A percentile compares a stretch with the other conserved stretches of the same genome.
phyloP scores from a whole-genome alignment of 768 basidiomycete genomes.

The Tulasnella sp. region DNA sequence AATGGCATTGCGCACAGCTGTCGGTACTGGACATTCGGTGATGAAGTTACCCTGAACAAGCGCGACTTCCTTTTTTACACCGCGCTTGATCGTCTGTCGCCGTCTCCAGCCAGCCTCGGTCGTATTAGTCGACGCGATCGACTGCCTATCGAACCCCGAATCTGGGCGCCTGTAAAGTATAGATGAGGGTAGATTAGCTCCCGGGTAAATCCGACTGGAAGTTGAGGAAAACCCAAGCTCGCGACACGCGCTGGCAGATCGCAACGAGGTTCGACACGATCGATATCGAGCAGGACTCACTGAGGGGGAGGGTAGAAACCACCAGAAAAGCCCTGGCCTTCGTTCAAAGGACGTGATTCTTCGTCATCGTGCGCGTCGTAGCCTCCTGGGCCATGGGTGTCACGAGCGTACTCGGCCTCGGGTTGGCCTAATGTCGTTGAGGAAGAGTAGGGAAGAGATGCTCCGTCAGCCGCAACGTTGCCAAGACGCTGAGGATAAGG shows the following conservation, averaged over 20 bases:
- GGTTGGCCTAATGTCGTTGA: slow-evolving; percentile 26
- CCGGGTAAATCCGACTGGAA: slow-evolving; percentile 24
- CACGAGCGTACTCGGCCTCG: slow-evolving; percentile 1
- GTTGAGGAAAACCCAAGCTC: slow-evolving; percentile 21
- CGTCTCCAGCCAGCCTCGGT: slow-evolving; percentile 41
- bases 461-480: slow-evolving; percentile 3
- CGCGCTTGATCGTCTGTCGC: slow-evolving; percentile 62
- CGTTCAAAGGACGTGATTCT: slow-evolving; percentile 77
- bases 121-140: slow-evolving; percentile 45
- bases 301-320: slow-evolving; percentile 67
- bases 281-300: slow-evolving; percentile 50
- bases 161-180: slow-evolving; percentile 48
- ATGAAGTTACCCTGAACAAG: slow-evolving; percentile 93
- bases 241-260: slow-evolving; percentile 13
- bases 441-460: slow-evolving; percentile 4
- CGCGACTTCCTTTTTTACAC: slow-evolving; percentile 92
- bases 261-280: slow-evolving; percentile 11
- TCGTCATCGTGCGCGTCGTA: slow-evolving; percentile 55
- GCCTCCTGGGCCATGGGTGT: neutral
- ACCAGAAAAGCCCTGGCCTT: slow-evolving; percentile 56
- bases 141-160: slow-evolving; percentile 62
- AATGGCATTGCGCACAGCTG: slow-evolving; percentile 78
- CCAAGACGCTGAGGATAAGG: neutral
- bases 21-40: slow-evolving; percentile 85
- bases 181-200: slow-evolving; percentile 20